phyloP scores from a whole-genome alignment of 2,329 filamentous ascomycete genomes.

The Claviceps spartinae region DNA sequence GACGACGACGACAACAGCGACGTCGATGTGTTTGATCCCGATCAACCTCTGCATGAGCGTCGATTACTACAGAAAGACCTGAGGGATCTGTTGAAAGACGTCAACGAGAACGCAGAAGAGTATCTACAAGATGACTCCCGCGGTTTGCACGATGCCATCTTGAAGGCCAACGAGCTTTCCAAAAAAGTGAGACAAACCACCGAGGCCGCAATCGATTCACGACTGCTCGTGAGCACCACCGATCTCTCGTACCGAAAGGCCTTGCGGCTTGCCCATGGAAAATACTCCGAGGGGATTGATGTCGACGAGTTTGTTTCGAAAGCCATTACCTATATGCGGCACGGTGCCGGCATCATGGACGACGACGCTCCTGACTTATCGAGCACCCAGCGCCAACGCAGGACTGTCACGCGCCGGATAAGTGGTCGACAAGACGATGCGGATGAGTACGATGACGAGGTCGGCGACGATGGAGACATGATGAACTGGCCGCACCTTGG shows the following conservation, averaged over 20 bases:
- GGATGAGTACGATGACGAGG: constrained; percentile 40
- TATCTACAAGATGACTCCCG: constrained; percentile 52
- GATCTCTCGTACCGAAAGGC: constrained; percentile 72
- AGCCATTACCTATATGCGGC: constrained; percentile 76
- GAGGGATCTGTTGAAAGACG: constrained; percentile 48
- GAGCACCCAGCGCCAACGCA: constrained; percentile 32
- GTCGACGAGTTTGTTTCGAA: constrained; percentile 86
- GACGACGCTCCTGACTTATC: constrained; percentile 37
- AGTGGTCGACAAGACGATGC: constrained; percentile 36
- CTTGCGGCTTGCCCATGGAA: constrained; percentile 58
- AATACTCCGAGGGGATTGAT: constrained; percentile 62
- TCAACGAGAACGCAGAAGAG: constrained; percentile 59
- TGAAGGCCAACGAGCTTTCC: constrained; percentile 51
- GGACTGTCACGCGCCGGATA: constrained; percentile 15
- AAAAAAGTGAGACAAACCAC: constrained; percentile 69
- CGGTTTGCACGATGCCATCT: constrained; percentile 51
- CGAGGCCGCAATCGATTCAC: constrained; percentile 81
- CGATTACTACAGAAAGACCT: constrained; percentile 56
- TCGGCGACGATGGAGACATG: constrained; percentile 61
- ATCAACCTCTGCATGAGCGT: constrained; percentile 64
- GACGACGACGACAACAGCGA: constrained; percentile 8
- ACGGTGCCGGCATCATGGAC: constrained; percentile 42
- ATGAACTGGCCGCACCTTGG: constrained; percentile 82
- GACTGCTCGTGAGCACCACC: constrained; percentile 67
- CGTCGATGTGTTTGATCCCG: constrained; percentile 57